Conservation (phyloP, 2,329 filamentous ascomycete species). For the Scorias spongiosa region DNA sequence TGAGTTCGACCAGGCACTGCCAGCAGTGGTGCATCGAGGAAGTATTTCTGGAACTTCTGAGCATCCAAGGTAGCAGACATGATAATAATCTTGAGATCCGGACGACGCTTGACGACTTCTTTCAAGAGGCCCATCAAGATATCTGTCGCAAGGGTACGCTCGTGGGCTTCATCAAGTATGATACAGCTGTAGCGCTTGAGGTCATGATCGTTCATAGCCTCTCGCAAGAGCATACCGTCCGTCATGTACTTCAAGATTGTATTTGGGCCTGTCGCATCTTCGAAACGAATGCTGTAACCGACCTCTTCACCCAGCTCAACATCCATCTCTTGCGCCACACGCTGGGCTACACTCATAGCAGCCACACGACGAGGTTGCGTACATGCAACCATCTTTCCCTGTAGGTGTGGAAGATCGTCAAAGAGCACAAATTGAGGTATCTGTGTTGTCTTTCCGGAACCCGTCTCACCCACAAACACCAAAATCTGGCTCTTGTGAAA, state of each 20-base stretch:
- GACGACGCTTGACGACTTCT: constrained; percentile 64
- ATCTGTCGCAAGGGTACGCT: constrained; percentile 84
- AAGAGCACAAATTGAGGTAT: constrained; percentile 97
- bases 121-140: constrained; percentile 95
- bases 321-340: constrained; percentile 94
- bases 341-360: constrained; percentile 95
- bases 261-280: constrained; percentile 77
- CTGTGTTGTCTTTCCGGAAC: constrained; percentile 98
- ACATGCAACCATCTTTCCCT: constrained; percentile 84
- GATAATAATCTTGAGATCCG: constrained; percentile 95
- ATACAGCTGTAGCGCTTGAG: constrained; percentile 91
- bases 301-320: constrained; percentile 86
- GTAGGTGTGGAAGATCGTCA: constrained; percentile 80
- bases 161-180: constrained; percentile 96
- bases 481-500: constrained; percentile 93
- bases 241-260: constrained; percentile 99
- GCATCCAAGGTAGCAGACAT: constrained; percentile 97
- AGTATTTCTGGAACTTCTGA: constrained; percentile 95
- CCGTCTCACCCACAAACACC: constrained; percentile 96
- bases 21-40: constrained; percentile 82
- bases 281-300: constrained; percentile 97
- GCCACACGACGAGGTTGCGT: constrained; percentile 96
- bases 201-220: constrained; percentile 91
- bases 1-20: constrained; percentile 90
- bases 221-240: constrained; percentile 91